phyloP scores from a whole-genome alignment of 495 filamentous ascomycete species.

The Xylaria intraflava region DNA sequence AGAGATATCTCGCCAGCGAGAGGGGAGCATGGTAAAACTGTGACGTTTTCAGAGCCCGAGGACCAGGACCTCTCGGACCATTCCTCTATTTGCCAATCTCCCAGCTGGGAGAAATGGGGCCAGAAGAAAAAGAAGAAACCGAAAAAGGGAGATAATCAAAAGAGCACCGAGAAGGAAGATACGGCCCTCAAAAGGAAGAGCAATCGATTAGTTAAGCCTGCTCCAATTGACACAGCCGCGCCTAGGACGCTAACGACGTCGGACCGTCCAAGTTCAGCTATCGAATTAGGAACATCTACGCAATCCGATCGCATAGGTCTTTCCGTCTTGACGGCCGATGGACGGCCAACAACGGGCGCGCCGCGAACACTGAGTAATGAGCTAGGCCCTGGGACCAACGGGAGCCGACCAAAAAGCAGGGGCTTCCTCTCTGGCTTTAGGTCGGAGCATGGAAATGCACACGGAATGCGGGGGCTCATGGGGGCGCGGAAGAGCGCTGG shows the following conservation, averaged over 20 bases:
- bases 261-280: slow-evolving; percentile 20
- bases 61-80: slow-evolving; percentile 38
- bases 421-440: slow-evolving; percentile 24
- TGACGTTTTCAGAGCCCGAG: slow-evolving; percentile 37
- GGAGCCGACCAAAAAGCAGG: slow-evolving; percentile 18
- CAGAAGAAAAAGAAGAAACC: slow-evolving; percentile 44
- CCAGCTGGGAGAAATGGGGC: slow-evolving; percentile 47
- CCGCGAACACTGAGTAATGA: slow-evolving; percentile 1
- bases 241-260: slow-evolving; percentile 16
- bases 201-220: slow-evolving; percentile 31
- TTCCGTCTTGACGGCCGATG: not conserved
- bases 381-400: slow-evolving; percentile 11
- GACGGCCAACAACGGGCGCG: not conserved
- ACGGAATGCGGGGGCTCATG: slow-evolving; percentile 23
- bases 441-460: slow-evolving; percentile 24
- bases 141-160: slow-evolving; percentile 38
- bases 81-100: slow-evolving; percentile 51
- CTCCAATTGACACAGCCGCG: slow-evolving; percentile 17
- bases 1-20: slow-evolving; percentile 12
- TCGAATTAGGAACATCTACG: slow-evolving; percentile 15
- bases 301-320: slow-evolving; percentile 14
- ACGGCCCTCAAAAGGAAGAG: slow-evolving; percentile 35
- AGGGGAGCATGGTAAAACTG: slow-evolving; percentile 33
- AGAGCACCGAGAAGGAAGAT: slow-evolving; percentile 35
- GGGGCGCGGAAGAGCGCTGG: slow-evolving; percentile 9